Base-by-base conservation (phyloP, 1,139 yeast species). In the Trichomonascaceae sp. region DNA sequence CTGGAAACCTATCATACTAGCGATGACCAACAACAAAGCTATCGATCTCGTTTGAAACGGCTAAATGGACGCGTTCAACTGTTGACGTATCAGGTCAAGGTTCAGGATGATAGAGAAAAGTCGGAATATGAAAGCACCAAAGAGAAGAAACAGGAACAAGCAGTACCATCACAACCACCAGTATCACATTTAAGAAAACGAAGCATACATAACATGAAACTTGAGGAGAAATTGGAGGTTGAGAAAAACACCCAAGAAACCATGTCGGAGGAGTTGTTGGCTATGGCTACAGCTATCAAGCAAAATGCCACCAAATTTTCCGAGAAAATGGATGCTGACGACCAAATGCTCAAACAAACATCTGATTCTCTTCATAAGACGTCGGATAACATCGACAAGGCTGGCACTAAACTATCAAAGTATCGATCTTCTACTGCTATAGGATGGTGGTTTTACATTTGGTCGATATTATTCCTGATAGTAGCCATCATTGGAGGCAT, bases 231-330 rank as follows among this genome's bases (percentile, higher is more conserved):
- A 51, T 59, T 70, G 36, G 59, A 63, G 12, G 57, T 69, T 13
- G 71, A 73, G 52, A 65, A 66, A 24, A 60, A 63, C 32, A 60
- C 66, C 36, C 84, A 80, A 57, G 76, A 67, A 17, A 74, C 67
- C 36, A 71, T 70, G 36, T 73, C 75, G 9, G 68, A 61, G 44
- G 78, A 77, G 71, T 78, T 82, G 62, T 73, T 81, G 27, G 72
- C 68, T 43, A 76, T 72, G 65, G 82, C 78, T 2, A 72, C 76
- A 53, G 72, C 72, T n/a, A 79, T 82, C 61, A 76, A 81, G 67
- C 71, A 73, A 47, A 74, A 70, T 55, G 83, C 81, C 44, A 69
- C 73, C 61, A 71, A 74, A 56, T 75, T 74, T 54, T 66, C 67
- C 20, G 66, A 64, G 17, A 77, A 71, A 59, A 61, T 74, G 20